These are phyloP conservation scores for Annulohypoxylon stygium DNA, from an alignment of 495 filamentous ascomycete genomes.

Conservation along the genomic window DNA sequence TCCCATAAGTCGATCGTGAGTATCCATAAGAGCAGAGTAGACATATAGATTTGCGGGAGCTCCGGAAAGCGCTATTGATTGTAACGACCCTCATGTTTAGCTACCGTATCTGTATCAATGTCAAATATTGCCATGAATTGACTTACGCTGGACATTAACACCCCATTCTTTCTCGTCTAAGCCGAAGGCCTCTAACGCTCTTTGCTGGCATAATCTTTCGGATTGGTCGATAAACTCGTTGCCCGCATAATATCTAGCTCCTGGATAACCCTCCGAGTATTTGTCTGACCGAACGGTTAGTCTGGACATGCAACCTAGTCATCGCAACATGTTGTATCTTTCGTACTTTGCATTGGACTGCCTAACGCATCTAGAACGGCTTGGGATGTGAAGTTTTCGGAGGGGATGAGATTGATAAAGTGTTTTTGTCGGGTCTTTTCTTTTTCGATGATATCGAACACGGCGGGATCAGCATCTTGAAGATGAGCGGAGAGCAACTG, in stretches of 20 bases:
- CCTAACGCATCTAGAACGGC: constrained; percentile 96
- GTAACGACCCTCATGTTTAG: constrained; percentile 23
- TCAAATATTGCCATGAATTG: not conserved
- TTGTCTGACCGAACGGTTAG: constrained; percentile 74
- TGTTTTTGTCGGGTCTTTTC: constrained; percentile 96
- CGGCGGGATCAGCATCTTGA: constrained; percentile 85
- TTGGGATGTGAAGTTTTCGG: constrained; percentile 98
- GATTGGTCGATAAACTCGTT: constrained; percentile 95
- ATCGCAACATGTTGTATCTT: constrained; percentile 1
- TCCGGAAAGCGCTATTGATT: constrained; percentile 81
- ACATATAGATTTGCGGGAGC: constrained; percentile 97
- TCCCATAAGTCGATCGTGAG: constrained; percentile 96
- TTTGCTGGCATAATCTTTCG: constrained; percentile 88
- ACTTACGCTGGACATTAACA: constrained; percentile 94
- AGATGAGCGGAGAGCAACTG: constrained; percentile 85
- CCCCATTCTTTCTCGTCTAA: constrained; percentile 91
- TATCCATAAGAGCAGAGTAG: constrained; percentile 91
- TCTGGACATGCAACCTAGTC: not conserved
- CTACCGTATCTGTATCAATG: not conserved
- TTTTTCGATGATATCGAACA: constrained; percentile 92
- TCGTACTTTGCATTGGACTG: constrained; percentile 97
- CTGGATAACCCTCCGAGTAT: constrained; percentile 98
- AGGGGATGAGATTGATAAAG: constrained; percentile 98
- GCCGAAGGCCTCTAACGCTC: constrained; percentile 88
- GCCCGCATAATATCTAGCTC: constrained; percentile 96